Percentiles rank a stretch among this genome's conserved stretches.
These are phyloP conservation scores for Aspergillus candidus DNA, from an alignment of 2,329 filamentous ascomycete genomes.

Conservation along the genomic window DNA sequence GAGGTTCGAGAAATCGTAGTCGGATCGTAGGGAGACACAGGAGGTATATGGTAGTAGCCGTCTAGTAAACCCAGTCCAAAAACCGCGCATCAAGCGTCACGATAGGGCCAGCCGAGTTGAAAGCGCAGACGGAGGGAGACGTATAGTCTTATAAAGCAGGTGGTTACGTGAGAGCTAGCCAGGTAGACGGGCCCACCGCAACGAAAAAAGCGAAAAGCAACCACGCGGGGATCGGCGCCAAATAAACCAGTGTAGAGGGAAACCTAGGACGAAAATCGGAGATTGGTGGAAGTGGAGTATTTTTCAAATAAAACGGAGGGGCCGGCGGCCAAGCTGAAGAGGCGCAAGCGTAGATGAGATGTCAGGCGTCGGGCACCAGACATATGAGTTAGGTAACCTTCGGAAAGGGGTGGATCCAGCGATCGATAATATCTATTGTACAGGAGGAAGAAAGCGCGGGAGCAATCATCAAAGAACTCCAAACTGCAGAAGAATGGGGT, in stretches of 20 bases:
- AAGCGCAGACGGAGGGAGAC: too few relatives aligned
- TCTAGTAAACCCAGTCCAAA: not conserved
- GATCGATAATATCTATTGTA: conserved; percentile 11
- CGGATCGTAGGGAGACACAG: not conserved
- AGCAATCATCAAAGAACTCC: conserved; percentile 4
- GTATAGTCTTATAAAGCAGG: too few relatives aligned
- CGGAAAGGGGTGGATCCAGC: conserved; percentile 2
- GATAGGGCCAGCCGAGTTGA: too few relatives aligned
- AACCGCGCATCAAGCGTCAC: too few relatives aligned
- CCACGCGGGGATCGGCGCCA: too few relatives aligned
- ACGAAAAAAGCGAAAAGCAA: too few relatives aligned
- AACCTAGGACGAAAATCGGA: too few relatives aligned
- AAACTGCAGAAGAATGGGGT: conserved; percentile 9
- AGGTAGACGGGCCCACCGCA: too few relatives aligned
- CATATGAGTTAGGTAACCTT: conserved; percentile 10
- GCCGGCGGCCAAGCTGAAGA: not conserved
- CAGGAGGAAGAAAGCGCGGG: conserved; percentile 8
- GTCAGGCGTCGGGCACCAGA: conserved; percentile 9
- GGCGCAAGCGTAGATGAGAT: conserved; percentile 3
- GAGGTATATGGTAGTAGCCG: not conserved
- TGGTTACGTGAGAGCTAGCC: too few relatives aligned
- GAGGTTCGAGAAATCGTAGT: not conserved
- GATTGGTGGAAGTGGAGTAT: too few relatives aligned
- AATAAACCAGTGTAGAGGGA: too few relatives aligned
- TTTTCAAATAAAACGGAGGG: too few relatives aligned